phyloP scores from a whole-genome alignment of 345 rosid genomes.

The Salix suchowensis region DNA sequence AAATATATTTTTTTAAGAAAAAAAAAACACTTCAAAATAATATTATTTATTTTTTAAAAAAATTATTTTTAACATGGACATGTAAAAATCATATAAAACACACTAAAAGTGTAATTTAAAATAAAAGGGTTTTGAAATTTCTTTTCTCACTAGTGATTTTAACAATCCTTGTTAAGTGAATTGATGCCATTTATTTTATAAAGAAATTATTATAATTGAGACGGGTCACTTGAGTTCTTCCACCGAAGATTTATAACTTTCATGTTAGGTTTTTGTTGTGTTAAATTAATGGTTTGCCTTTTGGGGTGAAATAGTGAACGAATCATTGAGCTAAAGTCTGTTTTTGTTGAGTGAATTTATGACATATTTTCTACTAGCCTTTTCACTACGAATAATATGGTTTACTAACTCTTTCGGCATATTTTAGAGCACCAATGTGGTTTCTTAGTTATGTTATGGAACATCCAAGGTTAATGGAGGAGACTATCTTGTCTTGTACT shows the following conservation, averaged over 20 bases:
- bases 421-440: background rate
- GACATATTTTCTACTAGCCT: background rate
- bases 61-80: no score
- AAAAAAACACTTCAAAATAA: no score
- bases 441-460: background rate
- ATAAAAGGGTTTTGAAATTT: no score
- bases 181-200: background rate
- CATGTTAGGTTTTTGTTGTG: background rate
- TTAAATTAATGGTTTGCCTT: background rate
- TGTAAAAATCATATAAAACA: no score
- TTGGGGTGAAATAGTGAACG: background rate
- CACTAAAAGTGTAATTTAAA: no score
- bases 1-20: no score
- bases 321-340: constrained; percentile 1
- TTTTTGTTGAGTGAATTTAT: background rate
- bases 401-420: background rate
- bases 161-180: background rate
- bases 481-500: background rate
- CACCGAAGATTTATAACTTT: background rate
- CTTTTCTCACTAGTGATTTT: no score
- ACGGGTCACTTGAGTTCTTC: background rate
- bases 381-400: background rate
- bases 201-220: background rate
- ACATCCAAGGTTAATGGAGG: constrained; percentile 1
- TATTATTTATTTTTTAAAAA: no score